These are phyloP conservation scores for Calonectria hawksworthii DNA, from an alignment of 2,329 filamentous ascomycete species.

Conservation along the genomic window DNA sequence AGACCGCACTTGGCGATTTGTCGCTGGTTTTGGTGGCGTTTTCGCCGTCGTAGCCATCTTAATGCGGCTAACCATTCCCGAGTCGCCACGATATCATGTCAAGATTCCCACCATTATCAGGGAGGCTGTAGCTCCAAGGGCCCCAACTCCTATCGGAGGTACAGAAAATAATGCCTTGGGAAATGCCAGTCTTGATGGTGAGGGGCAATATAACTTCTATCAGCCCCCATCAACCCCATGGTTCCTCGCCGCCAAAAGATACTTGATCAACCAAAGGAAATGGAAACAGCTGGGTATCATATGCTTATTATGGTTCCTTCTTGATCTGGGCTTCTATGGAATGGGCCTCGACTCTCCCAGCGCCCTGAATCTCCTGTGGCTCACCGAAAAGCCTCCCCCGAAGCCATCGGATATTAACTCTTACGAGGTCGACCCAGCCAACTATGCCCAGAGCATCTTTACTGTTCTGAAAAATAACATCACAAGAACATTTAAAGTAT, in stretches of 20 bases:
- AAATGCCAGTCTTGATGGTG: not conserved
- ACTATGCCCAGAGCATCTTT: not conserved
- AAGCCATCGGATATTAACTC: not conserved
- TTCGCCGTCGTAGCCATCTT: slow-evolving; percentile 58
- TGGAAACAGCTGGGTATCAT: slow-evolving; percentile 48
- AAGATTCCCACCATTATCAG: not conserved
- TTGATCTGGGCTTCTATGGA: slow-evolving; percentile 64
- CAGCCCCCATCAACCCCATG: not conserved
- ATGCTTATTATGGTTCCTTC: slow-evolving; percentile 58
- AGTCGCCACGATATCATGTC: slow-evolving; percentile 57
- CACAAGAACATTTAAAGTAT: not conserved
- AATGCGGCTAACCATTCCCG: slow-evolving; percentile 57
- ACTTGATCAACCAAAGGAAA: slow-evolving; percentile 24
- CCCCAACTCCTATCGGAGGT: not conserved
- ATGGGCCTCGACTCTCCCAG: slow-evolving; percentile 55
- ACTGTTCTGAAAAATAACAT: not conserved
- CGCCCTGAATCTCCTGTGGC: slow-evolving; percentile 41
- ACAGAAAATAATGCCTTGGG: not conserved
- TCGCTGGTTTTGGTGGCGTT: slow-evolving; percentile 62
- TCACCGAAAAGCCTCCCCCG: not conserved
- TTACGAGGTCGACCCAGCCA: not conserved
- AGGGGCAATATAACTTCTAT: not conserved
- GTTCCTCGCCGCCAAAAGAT: not conserved
- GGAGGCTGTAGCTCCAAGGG: slow-evolving; percentile 8
- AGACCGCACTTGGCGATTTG: slow-evolving; percentile 60